Percentiles rank a stretch among this genome's conserved stretches.
phyloP scores from a whole-genome alignment of 2,329 filamentous ascomycete genomes.

The Beauveria asiatica region DNA sequence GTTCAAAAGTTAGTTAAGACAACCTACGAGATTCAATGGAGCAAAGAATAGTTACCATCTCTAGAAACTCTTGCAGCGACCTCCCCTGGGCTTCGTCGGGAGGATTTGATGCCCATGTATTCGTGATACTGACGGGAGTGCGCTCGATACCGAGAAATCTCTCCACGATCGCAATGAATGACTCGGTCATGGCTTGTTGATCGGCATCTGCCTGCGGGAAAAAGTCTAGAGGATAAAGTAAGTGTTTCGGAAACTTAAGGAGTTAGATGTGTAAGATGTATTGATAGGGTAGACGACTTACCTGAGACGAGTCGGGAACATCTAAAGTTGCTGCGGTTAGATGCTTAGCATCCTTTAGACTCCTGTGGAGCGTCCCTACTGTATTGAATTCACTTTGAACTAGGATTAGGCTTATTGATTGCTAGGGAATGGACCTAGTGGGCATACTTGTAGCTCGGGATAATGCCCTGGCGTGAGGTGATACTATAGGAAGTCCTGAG shows the following conservation, averaged over 20 bases:
- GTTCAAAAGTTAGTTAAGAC: too few relatives aligned
- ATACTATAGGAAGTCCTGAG: neutral
- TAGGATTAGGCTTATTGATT: neutral
- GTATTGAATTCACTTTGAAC: conserved; percentile 4
- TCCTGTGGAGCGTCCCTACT: conserved; percentile 2
- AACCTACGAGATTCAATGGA: too few relatives aligned
- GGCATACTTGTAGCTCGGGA: conserved; percentile 13
- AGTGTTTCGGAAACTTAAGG: neutral
- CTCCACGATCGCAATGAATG: too few relatives aligned
- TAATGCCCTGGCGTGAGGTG: neutral
- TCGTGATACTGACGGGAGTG: too few relatives aligned
- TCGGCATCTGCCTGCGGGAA: too few relatives aligned
- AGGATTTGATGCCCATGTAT: too few relatives aligned
- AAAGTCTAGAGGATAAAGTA: neutral
- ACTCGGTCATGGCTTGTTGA: too few relatives aligned
- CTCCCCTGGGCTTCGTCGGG: too few relatives aligned
- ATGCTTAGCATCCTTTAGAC: neutral
- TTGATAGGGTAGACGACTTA: neutral
- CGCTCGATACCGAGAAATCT: too few relatives aligned
- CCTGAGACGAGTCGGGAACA: conserved; percentile 1
- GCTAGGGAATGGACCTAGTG: neutral
- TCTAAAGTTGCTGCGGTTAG: neutral
- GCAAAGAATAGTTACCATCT: too few relatives aligned
- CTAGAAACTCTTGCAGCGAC: too few relatives aligned
- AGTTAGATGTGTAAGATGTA: neutral